These are phyloP conservation scores for Sarcodon aspratus DNA, from an alignment of 768 basidiomycete species.

Conservation along the genomic window DNA sequence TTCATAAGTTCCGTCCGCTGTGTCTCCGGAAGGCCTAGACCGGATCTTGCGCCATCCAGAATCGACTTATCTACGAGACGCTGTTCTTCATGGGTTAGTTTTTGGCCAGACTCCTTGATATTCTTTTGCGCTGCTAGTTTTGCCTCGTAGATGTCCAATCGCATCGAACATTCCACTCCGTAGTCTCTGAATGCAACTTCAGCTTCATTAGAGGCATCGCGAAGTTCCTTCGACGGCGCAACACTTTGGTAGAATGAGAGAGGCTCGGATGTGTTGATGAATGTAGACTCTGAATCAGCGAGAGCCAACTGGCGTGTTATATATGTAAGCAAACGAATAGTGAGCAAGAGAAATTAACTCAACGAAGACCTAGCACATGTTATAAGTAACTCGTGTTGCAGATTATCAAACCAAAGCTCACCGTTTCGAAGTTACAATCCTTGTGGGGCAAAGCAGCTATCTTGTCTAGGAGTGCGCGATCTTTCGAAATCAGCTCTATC, in stretches of 20 bases:
- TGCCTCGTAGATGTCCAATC: constrained; percentile 68
- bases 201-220: constrained; percentile 70
- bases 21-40: constrained; percentile 58
- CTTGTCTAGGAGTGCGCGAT: constrained; percentile 43
- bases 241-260: constrained; percentile 78
- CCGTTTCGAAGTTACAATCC: constrained; percentile 57
- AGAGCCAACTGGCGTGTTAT: constrained; percentile 39
- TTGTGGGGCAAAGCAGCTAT: constrained; percentile 45
- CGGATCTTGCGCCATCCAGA: constrained; percentile 70
- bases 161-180: constrained; percentile 69
- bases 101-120: constrained; percentile 44
- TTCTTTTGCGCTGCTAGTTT: constrained; percentile 63
- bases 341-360: constrained; percentile 21
- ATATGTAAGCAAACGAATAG: constrained; percentile 8
- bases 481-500: constrained; percentile 44
- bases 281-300: constrained; percentile 38
- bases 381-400: background rate
- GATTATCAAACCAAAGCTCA: constrained; percentile 19
- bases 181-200: constrained; percentile 65
- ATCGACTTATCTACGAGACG: constrained; percentile 78
- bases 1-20: constrained; percentile 43
- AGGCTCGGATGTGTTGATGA: constrained; percentile 39
- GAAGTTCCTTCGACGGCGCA: constrained; percentile 58
- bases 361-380: constrained; percentile 51
- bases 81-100: constrained; percentile 53